These are phyloP conservation scores for Daldinia sp. DNA, from an alignment of 2,329 filamentous ascomycete genomes.

Conservation along the genomic window DNA sequence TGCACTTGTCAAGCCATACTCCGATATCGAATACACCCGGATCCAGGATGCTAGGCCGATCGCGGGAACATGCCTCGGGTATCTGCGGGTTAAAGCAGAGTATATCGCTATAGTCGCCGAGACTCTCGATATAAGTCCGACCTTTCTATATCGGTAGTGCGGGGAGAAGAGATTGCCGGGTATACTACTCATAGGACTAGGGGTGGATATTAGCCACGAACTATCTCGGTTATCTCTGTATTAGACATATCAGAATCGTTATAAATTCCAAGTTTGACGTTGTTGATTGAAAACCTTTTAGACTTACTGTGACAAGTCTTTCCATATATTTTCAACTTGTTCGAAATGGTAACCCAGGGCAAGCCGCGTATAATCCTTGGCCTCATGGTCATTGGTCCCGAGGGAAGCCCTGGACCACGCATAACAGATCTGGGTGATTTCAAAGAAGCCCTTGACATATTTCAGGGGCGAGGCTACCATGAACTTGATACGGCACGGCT, in stretches of 20 bases:
- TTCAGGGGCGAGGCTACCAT: conserved; percentile 81
- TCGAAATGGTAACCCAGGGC: neutral
- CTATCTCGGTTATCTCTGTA: neutral
- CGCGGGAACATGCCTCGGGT: neutral
- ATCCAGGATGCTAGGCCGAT: neutral
- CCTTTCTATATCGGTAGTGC: neutral
- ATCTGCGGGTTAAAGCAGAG: neutral
- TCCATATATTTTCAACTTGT: neutral
- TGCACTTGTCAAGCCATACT: neutral
- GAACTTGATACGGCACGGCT: conserved; percentile 86
- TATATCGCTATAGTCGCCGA: neutral
- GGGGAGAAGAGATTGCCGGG: neutral
- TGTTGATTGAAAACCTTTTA: neutral
- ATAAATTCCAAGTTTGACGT: neutral
- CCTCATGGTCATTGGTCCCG: conserved; percentile 83
- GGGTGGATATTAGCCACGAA: neutral
- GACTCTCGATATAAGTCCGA: neutral
- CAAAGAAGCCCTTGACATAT: conserved; percentile 75
- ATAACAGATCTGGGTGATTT: conserved; percentile 75
- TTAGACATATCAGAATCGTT: neutral
- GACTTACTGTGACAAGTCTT: neutral
- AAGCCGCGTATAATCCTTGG: conserved; percentile 78
- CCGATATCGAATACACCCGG: neutral
- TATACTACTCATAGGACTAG: neutral
- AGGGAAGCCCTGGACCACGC: conserved; percentile 71